phyloP scores from a whole-genome alignment of 345 rosid species.

The Lepidium sativum region DNA sequence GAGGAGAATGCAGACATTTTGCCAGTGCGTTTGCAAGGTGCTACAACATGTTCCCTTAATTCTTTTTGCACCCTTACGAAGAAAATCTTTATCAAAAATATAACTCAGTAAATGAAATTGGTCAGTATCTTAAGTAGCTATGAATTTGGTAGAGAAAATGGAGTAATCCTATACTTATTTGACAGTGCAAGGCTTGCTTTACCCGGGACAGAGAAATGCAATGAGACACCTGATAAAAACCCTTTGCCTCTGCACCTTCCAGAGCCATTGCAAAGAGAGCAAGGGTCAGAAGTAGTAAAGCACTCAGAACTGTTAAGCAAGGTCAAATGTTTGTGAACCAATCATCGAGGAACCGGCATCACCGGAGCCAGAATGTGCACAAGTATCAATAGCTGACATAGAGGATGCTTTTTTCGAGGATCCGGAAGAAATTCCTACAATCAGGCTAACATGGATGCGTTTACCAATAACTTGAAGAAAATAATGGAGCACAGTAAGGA shows the following conservation, averaged over 20 bases:
- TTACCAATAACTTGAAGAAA: slow-evolving; percentile 54
- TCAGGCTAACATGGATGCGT: slow-evolving; percentile 59
- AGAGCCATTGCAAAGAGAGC: slow-evolving; percentile 28
- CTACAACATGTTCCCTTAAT: slow-evolving; percentile 9
- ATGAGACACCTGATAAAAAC: slow-evolving; percentile 29
- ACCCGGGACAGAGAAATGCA: slow-evolving; percentile 54
- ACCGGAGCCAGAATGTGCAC: slow-evolving; percentile 52
- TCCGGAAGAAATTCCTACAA: slow-evolving; percentile 76
- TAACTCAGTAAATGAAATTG: background rate
- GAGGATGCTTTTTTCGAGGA: slow-evolving; percentile 60
- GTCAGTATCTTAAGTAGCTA: background rate
- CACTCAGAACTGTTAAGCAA: slow-evolving; percentile 23
- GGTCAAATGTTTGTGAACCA: slow-evolving; percentile 45
- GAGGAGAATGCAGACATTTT: slow-evolving; percentile 98
- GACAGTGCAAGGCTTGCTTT: slow-evolving; percentile 78
- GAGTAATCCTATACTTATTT: background rate
- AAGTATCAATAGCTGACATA: slow-evolving; percentile 44
- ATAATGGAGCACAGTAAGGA: slow-evolving; percentile 61
- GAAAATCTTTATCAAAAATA: background rate
- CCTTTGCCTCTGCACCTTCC: slow-evolving; percentile 40
- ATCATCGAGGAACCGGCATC: slow-evolving; percentile 85
- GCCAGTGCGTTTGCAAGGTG: slow-evolving; percentile 99
- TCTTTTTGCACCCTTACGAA: no score
- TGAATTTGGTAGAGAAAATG: background rate
- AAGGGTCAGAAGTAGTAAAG: slow-evolving; percentile 21